Base-by-base conservation (phyloP, 2,329 filamentous ascomycete genomes). In the Aquanectria penicillioides region DNA sequence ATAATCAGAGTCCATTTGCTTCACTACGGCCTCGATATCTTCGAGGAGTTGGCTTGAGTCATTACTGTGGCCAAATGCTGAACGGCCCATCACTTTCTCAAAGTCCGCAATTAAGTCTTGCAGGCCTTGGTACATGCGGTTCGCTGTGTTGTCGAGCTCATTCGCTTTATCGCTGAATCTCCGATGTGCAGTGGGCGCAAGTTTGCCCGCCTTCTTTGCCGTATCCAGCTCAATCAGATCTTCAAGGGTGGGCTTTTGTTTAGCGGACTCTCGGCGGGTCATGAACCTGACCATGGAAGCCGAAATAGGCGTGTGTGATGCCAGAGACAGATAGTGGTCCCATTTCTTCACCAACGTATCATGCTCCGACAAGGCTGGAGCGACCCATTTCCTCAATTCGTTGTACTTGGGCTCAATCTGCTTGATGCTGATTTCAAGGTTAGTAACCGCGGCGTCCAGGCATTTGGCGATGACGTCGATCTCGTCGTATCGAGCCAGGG, bases 1-100 rank as follows among this genome's bases (percentile, higher is more conserved):
- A 71, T 93, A 92, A 75, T 98, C 95, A 6, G 89, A 91, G 43
- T 89, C 88, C 46, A 99, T 91, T 76, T 97, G 97, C 69, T 88
- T 93, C 48, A 89, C 89, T 53, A 98, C 83, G 0, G 92, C 90
- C 71, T 94, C 89, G 37, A 98, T 93, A 73, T 98, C 95, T 61
- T 93, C 86, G 46, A 95, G 81, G 6, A 97, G 80, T 61, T 90
- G 87, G 18, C 80, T 76, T 5, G 90, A 83, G 64, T 94, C 91
- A 44, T 86, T 83, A 36, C 80, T 80, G 58, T 87, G 87, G 15
- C 81, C 78, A 41, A 87, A 72, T 6, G 83, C 77, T 18, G 83
- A 89, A 44, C 82, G 84, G 56, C 72, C 80, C 65, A 79, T 79
- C 12, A 84, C 80, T 51, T 84, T 84, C 37, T 89, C 85, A 46